These are phyloP conservation scores for Multifurca ochricompacta DNA, from an alignment of 768 basidiomycete genomes.

Conservation along the genomic window DNA sequence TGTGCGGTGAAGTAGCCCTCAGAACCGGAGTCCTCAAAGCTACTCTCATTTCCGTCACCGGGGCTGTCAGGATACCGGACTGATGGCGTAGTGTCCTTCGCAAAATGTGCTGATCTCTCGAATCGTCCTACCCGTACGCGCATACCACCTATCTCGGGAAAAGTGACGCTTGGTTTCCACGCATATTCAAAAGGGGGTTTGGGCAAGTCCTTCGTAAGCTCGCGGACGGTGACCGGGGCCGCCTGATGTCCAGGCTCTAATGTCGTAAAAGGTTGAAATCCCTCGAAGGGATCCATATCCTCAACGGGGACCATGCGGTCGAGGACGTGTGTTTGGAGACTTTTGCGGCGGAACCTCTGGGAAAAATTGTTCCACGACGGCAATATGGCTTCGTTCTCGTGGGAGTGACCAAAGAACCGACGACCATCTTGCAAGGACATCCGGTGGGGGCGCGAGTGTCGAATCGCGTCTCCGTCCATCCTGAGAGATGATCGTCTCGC, in stretches of 20 bases:
- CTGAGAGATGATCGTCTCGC: constrained; percentile 1
- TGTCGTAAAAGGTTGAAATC: constrained; percentile 14
- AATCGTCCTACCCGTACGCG: constrained; percentile 14
- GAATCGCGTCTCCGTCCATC: neutral
- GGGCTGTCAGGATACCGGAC: neutral
- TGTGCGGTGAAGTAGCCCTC: constrained; percentile 7
- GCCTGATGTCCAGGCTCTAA: neutral
- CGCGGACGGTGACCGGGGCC: constrained; percentile 1
- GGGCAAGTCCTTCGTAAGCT: neutral
- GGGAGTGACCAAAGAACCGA: neutral
- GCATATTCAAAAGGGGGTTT: neutral
- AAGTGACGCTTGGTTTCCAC: constrained; percentile 6
- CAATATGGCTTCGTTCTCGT: neutral
- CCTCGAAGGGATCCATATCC: constrained; percentile 13
- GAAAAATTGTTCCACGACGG: neutral
- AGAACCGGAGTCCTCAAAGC: neutral
- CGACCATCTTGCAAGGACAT: neutral
- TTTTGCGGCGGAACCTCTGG: neutral
- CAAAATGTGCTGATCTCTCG: neutral
- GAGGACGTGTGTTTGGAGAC: constrained; percentile 3
- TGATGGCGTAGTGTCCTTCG: neutral
- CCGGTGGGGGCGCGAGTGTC: neutral
- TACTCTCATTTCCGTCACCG: neutral
- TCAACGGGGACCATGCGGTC: constrained; percentile 10
- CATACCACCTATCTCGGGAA: constrained; percentile 11